These are phyloP conservation scores for Ceratobasidium sp. DNA, from an alignment of 1,284 basidiomycete species.

Conservation along the genomic window DNA sequence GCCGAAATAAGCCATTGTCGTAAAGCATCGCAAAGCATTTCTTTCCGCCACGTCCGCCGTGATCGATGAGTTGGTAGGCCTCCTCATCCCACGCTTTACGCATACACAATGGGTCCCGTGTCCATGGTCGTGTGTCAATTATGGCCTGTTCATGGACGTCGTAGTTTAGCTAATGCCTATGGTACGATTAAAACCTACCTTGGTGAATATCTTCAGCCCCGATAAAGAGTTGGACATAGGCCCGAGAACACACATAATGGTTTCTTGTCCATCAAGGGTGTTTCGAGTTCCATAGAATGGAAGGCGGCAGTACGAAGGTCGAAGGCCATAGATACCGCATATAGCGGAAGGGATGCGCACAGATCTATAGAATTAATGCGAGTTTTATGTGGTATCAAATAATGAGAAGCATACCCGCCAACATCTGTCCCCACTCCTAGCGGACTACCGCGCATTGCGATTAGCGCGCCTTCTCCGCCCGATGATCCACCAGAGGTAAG, in stretches of 20 bases:
- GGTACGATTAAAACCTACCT: constrained; percentile 52
- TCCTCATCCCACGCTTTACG: constrained; percentile 76
- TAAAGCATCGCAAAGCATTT: constrained; percentile 75
- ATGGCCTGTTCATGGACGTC: constrained; percentile 56
- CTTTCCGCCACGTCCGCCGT: constrained; percentile 65
- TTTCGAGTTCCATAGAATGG: constrained; percentile 76
- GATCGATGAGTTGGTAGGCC: constrained; percentile 70
- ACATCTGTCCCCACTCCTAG: constrained; percentile 79
- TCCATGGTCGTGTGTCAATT: constrained; percentile 73
- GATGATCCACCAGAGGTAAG: constrained; percentile 71
- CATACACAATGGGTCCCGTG: constrained; percentile 72
- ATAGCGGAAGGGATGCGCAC: constrained; percentile 78
- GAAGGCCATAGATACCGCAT: constrained; percentile 76
- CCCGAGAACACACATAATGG: constrained; percentile 78
- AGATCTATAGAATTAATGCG: constrained; percentile 60
- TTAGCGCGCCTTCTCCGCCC: constrained; percentile 71
- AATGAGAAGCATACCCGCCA: constrained; percentile 68
- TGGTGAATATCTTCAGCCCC: constrained; percentile 74
- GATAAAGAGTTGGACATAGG: constrained; percentile 72
- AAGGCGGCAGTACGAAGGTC: constrained; percentile 77
- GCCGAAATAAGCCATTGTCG: constrained; percentile 73
- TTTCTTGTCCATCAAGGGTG: constrained; percentile 77
- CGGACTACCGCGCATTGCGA: constrained; percentile 70
- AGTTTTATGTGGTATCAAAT: neutral
- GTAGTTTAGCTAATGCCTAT: neutral